Percentiles rank a stretch among this genome's conserved stretches.
phyloP scores from a whole-genome alignment of 2,329 filamentous ascomycete genomes.

The Sphaerulina populicola region DNA sequence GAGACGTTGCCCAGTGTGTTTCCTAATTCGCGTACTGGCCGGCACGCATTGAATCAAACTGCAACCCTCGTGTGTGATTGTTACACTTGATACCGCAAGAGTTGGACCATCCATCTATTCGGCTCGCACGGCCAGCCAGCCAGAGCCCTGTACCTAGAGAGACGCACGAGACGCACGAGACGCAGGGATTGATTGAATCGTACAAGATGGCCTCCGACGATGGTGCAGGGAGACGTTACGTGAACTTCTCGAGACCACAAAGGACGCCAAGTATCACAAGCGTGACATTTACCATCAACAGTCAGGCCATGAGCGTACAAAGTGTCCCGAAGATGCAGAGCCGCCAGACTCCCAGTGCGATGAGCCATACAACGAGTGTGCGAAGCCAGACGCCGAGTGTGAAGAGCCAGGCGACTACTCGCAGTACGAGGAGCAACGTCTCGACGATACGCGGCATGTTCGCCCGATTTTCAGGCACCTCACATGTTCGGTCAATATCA shows the following conservation, averaged over 20 bases:
- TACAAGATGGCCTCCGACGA: neutral
- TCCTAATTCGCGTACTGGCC: neutral
- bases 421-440: constrained; percentile 3
- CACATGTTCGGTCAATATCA: constrained; percentile 1
- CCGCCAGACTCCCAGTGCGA: constrained; percentile 1
- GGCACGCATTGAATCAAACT: neutral
- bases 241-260: constrained; percentile 20
- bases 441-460: constrained; percentile 4
- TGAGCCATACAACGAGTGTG: constrained; percentile 3
- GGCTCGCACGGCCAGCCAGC: neutral
- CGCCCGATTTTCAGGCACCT: constrained; percentile 6
- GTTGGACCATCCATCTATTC: neutral
- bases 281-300: neutral
- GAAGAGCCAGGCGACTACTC: neutral
- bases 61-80: neutral
- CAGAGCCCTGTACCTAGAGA: neutral
- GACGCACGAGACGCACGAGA: neutral
- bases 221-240: constrained; percentile 5
- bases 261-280: constrained; percentile 14
- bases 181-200: neutral
- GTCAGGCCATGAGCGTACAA: constrained; percentile 1
- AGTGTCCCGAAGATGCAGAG: neutral
- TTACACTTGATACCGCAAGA: neutral
- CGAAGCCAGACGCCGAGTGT: constrained; percentile 2
- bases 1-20: too few relatives aligned